Percentiles rank a stretch among this genome's conserved stretches.
These are phyloP conservation scores for Clavaria fumosa DNA, from an alignment of 768 basidiomycete species.

Conservation along the genomic window DNA sequence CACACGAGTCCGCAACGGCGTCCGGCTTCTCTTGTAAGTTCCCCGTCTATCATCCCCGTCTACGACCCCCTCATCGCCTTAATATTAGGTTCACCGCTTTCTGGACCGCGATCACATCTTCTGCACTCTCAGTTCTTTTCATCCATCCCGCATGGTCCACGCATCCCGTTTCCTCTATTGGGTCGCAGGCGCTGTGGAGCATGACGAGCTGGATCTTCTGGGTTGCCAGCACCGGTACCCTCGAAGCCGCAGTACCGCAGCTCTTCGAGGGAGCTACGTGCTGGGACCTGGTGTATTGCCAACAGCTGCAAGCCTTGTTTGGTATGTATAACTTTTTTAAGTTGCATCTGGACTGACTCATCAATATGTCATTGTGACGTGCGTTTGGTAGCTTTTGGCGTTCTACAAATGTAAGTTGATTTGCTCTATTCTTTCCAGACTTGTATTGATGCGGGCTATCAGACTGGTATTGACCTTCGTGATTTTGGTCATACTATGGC, in stretches of 20 bases:
- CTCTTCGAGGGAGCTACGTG: conserved; percentile 29
- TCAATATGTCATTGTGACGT: too few relatives aligned
- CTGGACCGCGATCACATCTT: conserved; percentile 44
- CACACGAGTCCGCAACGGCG: conserved; percentile 25
- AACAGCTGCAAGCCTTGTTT: conserved; percentile 38
- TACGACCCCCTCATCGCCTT: conserved; percentile 4
- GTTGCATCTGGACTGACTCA: not conserved
- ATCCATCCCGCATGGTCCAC: conserved; percentile 43
- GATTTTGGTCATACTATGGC: conserved; percentile 32
- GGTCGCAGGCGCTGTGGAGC: conserved; percentile 44
- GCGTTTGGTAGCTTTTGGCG: conserved; percentile 26
- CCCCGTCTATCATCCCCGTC: not conserved
- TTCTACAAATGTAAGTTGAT: conserved; percentile 35
- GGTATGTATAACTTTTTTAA: conserved; percentile 21
- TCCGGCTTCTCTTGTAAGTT: conserved; percentile 34
- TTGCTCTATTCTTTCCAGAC: not conserved
- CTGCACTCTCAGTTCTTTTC: conserved; percentile 39
- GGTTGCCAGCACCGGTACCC: conserved; percentile 37
- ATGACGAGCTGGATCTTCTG: conserved; percentile 44
- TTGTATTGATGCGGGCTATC: conserved; percentile 8
- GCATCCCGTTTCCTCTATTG: conserved; percentile 38
- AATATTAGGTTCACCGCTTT: conserved; percentile 35
- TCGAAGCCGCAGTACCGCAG: conserved; percentile 34
- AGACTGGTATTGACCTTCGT: conserved; percentile 34
- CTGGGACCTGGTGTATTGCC: conserved; percentile 33